phyloP scores from a whole-genome alignment of 2,329 filamentous ascomycete species.

The Pseudocercospora fuligena region DNA sequence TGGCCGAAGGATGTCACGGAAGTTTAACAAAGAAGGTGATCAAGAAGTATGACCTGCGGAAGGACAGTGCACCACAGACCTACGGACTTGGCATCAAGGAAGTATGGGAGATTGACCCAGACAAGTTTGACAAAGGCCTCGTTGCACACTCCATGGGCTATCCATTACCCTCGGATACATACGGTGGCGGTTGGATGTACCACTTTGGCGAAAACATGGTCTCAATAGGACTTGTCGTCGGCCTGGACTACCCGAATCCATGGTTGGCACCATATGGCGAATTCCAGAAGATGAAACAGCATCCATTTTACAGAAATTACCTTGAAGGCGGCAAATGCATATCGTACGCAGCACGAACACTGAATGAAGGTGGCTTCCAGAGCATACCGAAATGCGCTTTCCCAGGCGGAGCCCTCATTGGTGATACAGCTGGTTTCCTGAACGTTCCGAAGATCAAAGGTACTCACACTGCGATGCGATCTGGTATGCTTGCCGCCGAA shows the following conservation, averaged over 20 bases:
- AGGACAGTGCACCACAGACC: conserved; percentile 90
- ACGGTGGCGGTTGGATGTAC: conserved; percentile 99
- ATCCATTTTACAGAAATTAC: conserved; percentile 83
- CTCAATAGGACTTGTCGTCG: conserved; percentile 86
- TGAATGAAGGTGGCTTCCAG: conserved; percentile 95
- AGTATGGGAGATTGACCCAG: conserved; percentile 93
- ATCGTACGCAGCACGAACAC: conserved; percentile 88
- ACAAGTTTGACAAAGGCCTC: conserved; percentile 86
- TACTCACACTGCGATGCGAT: conserved; percentile 97
- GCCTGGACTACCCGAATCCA: conserved; percentile 93
- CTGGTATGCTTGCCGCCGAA: conserved; percentile 94
- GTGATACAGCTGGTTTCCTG: conserved; percentile 93
- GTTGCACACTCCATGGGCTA: conserved; percentile 92
- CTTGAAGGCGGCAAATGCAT: conserved; percentile 98
- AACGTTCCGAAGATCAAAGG: conserved; percentile 99
- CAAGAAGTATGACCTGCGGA: conserved; percentile 88
- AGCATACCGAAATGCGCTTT: conserved; percentile 97
- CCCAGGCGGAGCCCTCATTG: conserved; percentile 91
- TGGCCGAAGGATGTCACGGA: conserved; percentile 94
- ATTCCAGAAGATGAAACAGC: conserved; percentile 98
- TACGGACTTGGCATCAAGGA: conserved; percentile 96
- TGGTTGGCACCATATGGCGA: conserved; percentile 95
- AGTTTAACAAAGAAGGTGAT: conserved; percentile 93
- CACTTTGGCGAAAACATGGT: conserved; percentile 98
- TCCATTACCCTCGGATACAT: conserved; percentile 83